Percentiles rank a stretch among this genome's conserved stretches.
phyloP scores from a whole-genome alignment of 129 eudicot genomes.

The Pulicaria dysenterica region DNA sequence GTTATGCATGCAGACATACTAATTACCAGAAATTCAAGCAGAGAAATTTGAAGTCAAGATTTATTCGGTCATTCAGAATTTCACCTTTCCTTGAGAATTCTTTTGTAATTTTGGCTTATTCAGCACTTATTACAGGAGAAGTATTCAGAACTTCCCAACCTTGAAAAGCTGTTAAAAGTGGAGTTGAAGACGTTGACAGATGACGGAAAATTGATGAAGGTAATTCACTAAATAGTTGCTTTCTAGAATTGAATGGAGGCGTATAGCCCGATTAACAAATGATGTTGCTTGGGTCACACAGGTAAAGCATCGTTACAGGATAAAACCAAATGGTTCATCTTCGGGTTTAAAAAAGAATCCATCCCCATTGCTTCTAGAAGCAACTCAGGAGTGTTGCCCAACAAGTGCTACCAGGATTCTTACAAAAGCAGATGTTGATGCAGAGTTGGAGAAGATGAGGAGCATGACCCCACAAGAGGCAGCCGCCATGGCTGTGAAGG shows the following conservation, averaged over 20 bases:
- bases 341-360: constrained; percentile 31
- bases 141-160: constrained; percentile 49
- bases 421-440: constrained; percentile 70
- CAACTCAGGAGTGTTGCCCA: constrained; percentile 31
- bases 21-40: no score
- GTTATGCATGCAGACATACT: background rate
- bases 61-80: background rate
- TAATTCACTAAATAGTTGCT: constrained; percentile 15
- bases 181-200: constrained; percentile 64
- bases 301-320: constrained; percentile 75
- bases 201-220: constrained; percentile 67
- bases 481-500: constrained; percentile 80
- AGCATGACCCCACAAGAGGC: constrained; percentile 72
- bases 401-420: constrained; percentile 34
- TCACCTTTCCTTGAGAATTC: background rate
- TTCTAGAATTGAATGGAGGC: background rate
- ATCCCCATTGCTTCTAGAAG: constrained; percentile 33
- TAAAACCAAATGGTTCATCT: constrained; percentile 44
- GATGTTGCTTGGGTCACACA: constrained; percentile 28
- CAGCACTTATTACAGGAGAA: constrained; percentile 50
- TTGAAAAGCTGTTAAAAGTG: constrained; percentile 51
- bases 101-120: background rate
- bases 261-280: background rate
- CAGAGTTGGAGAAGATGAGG: constrained; percentile 79
- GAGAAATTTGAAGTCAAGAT: no score